Evolutionary conservation across 768 basidiomycete species (phyloP).

Genomic region (Melanogaster broomeanus): DNA sequence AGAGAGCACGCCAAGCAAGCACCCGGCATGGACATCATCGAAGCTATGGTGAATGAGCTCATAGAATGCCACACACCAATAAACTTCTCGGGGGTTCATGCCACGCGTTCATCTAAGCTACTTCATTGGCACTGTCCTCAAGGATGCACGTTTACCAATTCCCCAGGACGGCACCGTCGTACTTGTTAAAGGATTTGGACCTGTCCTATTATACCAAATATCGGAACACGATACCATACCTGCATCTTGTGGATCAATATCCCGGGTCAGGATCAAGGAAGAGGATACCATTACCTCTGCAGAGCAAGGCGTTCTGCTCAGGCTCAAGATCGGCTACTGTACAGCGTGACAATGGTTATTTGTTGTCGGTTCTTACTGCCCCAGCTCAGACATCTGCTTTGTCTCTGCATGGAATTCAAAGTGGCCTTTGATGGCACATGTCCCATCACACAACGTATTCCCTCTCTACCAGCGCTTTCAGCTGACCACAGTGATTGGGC

Average conservation of each 20-base stretch:
- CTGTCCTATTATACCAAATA: slow-evolving; percentile 93
- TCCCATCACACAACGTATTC: slow-evolving; percentile 13
- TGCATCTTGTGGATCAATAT: slow-evolving; percentile 81
- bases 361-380: not conserved
- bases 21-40: slow-evolving; percentile 73
- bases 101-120: slow-evolving; percentile 57
- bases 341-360: slow-evolving; percentile 12
- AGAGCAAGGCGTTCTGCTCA: slow-evolving; percentile 32
- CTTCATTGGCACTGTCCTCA: slow-evolving; percentile 84
- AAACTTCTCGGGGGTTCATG: slow-evolving; percentile 69
- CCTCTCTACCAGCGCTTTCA: slow-evolving; percentile 12
- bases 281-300: slow-evolving; percentile 38
- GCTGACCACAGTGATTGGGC: slow-evolving; percentile 11
- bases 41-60: slow-evolving; percentile 81
- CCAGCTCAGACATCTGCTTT: slow-evolving; percentile 1
- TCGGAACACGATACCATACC: slow-evolving; percentile 82
- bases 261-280: slow-evolving; percentile 34
- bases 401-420: slow-evolving; percentile 5
- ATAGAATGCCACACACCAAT: slow-evolving; percentile 56
- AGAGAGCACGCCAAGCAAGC: slow-evolving; percentile 64
- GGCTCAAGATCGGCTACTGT: slow-evolving; percentile 10
- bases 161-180: slow-evolving; percentile 82
- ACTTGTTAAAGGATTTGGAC: slow-evolving; percentile 78
- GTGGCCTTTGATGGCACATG: slow-evolving; percentile 4
- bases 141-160: slow-evolving; percentile 73